Percentiles rank a stretch among this genome's conserved stretches.
Evolutionary conservation across 208 protist species (phyloP).

Genomic region (Trypanosoma platydactyli): DNA sequence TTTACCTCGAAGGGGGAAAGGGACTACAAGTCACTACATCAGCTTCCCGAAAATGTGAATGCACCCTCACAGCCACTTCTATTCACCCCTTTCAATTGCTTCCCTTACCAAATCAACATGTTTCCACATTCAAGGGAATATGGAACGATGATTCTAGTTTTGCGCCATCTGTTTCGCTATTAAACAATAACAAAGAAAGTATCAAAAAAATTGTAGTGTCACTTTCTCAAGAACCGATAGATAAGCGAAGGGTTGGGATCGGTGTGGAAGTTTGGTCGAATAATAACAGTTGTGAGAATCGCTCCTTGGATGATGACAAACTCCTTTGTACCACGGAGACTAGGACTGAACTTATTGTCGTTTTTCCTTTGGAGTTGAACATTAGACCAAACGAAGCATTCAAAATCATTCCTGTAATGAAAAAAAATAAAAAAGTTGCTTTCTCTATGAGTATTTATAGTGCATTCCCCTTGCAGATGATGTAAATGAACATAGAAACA

Average conservation of each 20-base stretch:
- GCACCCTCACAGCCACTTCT: constrained; percentile 27
- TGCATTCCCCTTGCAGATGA: constrained; percentile 1
- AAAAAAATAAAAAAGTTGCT: neutral
- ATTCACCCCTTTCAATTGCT: constrained; percentile 28
- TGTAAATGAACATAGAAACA: constrained; percentile 4
- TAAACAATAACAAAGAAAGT: constrained; percentile 27
- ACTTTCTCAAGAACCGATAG: constrained; percentile 40
- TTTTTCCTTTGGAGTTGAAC: constrained; percentile 27
- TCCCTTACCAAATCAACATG: constrained; percentile 30
- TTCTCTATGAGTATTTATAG: constrained; percentile 28
- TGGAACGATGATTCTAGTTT: constrained; percentile 31
- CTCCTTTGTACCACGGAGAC: constrained; percentile 28
- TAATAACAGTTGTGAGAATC: neutral
- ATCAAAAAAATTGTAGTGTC: constrained; percentile 35
- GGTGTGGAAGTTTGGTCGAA: constrained; percentile 35
- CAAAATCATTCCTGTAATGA: constrained; percentile 30
- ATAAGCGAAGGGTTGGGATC: constrained; percentile 29
- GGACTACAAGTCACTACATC: constrained; percentile 51
- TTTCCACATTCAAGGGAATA: constrained; percentile 24
- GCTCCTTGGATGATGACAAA: constrained; percentile 11
- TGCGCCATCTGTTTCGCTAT: constrained; percentile 32
- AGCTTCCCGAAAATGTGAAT: constrained; percentile 23
- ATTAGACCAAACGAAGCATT: constrained; percentile 27
- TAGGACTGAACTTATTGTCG: constrained; percentile 32
- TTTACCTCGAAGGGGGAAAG: constrained; percentile 39